Conservation (phyloP, 1,139 yeast species). For the Pichia cactophila region DNA sequence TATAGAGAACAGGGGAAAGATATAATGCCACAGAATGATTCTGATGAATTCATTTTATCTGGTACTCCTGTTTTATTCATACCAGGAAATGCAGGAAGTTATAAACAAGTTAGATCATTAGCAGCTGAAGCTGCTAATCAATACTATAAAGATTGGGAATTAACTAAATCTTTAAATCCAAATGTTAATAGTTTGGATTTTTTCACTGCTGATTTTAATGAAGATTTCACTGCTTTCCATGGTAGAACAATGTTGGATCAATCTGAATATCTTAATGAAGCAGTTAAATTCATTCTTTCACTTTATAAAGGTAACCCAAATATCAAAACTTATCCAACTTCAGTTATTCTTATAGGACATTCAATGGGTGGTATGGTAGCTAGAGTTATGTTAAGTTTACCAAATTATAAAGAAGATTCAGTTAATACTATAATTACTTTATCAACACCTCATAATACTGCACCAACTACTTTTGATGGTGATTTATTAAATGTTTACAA, state of each 20-base stretch:
- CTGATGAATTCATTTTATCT: slow-evolving; percentile 35
- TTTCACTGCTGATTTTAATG: slow-evolving; percentile 88
- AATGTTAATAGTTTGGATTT: slow-evolving; percentile 53
- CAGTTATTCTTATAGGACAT: slow-evolving; percentile 81
- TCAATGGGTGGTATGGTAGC: slow-evolving; percentile 98
- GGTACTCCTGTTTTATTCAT: slow-evolving; percentile 89
- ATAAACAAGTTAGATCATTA: slow-evolving; percentile 81
- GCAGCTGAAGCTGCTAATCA: slow-evolving; percentile 67
- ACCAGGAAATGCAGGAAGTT: slow-evolving; percentile 97
- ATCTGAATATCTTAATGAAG: slow-evolving; percentile 89
- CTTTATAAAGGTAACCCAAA: slow-evolving; percentile 39
- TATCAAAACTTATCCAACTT: slow-evolving; percentile 38
- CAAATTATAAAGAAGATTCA: slow-evolving; percentile 64
- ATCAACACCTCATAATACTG: slow-evolving; percentile 88
- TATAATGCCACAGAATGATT: slow-evolving; percentile 39
- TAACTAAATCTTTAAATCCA: slow-evolving; percentile 14
- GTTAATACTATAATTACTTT: slow-evolving; percentile 80
- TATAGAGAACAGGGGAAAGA: slow-evolving; percentile 78
- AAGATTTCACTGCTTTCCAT: slow-evolving; percentile 93
- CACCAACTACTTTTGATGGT: slow-evolving; percentile 95
- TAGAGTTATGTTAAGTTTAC: slow-evolving; percentile 68
- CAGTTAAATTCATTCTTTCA: slow-evolving; percentile 63
- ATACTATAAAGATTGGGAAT: slow-evolving; percentile 32
- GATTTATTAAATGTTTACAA: slow-evolving; percentile 72
- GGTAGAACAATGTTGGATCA: slow-evolving; percentile 91